phyloP scores from a whole-genome alignment of 139 green algal species.

The Auxenochlorella protothecoides region DNA sequence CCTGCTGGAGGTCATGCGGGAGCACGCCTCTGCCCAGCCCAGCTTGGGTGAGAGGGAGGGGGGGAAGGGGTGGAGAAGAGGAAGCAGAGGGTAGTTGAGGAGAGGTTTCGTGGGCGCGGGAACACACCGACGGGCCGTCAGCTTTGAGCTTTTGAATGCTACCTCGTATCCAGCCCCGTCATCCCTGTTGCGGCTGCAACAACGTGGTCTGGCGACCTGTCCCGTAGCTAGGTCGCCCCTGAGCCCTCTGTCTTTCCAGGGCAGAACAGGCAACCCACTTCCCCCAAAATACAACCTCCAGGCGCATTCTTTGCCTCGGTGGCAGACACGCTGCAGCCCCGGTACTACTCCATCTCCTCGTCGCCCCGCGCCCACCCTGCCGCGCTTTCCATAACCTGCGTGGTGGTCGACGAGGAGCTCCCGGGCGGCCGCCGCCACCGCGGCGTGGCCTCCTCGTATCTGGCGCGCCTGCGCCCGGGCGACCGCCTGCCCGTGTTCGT shows the following conservation, averaged over 20 bases:
- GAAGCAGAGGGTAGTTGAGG: too few species aligned
- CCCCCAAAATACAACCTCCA: constrained; percentile 2
- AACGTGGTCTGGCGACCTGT: too few species aligned
- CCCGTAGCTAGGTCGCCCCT: too few species aligned
- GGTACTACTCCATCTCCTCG: constrained; percentile 87
- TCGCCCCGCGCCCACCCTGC: constrained; percentile 41
- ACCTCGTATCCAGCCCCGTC: too few species aligned
- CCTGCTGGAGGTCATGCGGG: constrained; percentile 71
- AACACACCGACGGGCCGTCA: too few species aligned
- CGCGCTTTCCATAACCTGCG: constrained; percentile 70
- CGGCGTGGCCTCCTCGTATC: constrained; percentile 56
- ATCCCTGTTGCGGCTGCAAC: too few species aligned
- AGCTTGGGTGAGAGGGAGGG: constrained; percentile 35
- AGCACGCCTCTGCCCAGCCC: constrained; percentile 69
- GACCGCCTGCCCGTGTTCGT: constrained; percentile 63
- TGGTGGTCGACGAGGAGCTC: constrained; percentile 61
- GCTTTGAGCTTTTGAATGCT: too few species aligned
- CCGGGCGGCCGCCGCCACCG: constrained; percentile 61
- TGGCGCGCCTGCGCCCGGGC: constrained; percentile 18
- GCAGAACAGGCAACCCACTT: too few species aligned
- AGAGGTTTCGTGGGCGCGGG: too few species aligned
- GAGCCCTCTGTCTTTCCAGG: too few species aligned
- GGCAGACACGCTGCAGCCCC: constrained; percentile 54
- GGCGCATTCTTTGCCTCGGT: constrained; percentile 82
- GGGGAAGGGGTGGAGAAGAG: neutral